Conservation (phyloP, 805 yeast genomes). For the Candida silvatica region DNA sequence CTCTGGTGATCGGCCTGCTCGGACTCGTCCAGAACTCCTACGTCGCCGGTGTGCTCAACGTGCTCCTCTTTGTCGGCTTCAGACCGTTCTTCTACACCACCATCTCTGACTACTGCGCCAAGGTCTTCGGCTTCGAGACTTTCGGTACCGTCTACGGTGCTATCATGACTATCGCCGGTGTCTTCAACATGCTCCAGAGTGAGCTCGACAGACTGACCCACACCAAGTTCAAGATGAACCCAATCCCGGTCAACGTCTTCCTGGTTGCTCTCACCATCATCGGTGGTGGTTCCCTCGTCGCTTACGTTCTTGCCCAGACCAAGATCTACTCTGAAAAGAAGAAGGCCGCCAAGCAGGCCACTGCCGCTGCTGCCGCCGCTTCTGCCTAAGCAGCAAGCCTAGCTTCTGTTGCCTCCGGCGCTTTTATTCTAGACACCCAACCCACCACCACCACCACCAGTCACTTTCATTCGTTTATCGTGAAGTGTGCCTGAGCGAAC, state of each 20-base stretch:
- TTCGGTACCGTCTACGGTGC: slow-evolving; percentile 54
- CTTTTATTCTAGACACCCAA: too few species aligned
- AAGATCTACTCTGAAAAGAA: slow-evolving; percentile 11
- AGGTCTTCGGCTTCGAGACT: slow-evolving; percentile 54
- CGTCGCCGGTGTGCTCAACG: slow-evolving; percentile 34
- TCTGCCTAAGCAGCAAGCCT: too few species aligned
- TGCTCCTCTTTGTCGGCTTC: slow-evolving; percentile 40
- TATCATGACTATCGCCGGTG: slow-evolving; percentile 43
- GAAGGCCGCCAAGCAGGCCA: slow-evolving; percentile 5
- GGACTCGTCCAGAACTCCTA: slow-evolving; percentile 35
- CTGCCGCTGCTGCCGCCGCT: too few species aligned
- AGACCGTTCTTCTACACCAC: slow-evolving; percentile 55
- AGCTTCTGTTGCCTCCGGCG: too few species aligned
- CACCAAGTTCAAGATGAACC: slow-evolving; percentile 44
- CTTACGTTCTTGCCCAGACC: slow-evolving; percentile 29
- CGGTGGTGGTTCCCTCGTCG: slow-evolving; percentile 34
- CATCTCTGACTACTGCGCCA: slow-evolving; percentile 49
- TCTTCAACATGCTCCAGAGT: slow-evolving; percentile 39
- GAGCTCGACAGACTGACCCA: slow-evolving; percentile 41
- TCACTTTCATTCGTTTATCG: too few species aligned
- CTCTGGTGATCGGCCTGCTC: slow-evolving; percentile 37
- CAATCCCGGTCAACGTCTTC: slow-evolving; percentile 37
- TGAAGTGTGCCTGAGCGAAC: too few species aligned
- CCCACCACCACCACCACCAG: too few species aligned
- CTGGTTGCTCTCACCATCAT: slow-evolving; percentile 31